These are phyloP conservation scores for Zasmidium citrigriseum DNA, from an alignment of 2,329 filamentous ascomycete genomes.

Conservation along the genomic window DNA sequence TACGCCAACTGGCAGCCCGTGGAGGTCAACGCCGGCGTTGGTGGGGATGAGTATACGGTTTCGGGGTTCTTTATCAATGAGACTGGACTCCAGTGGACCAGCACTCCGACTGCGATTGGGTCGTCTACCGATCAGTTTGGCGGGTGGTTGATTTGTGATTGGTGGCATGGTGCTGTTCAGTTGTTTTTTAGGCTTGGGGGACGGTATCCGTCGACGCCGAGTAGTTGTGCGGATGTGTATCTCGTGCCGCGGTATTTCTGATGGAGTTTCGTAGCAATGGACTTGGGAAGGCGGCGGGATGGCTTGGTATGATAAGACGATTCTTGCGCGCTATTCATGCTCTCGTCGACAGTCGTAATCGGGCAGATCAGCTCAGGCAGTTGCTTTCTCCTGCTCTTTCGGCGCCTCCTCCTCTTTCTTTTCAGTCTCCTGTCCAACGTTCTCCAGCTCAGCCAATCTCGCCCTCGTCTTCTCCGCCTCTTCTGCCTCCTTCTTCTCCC, in stretches of 20 bases:
- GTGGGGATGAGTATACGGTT: constrained; percentile 10
- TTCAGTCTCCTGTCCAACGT: constrained; percentile 2
- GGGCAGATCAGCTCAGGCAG: no score
- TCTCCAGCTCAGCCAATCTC: constrained; percentile 36
- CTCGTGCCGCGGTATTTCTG: constrained; percentile 32
- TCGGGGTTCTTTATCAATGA: constrained; percentile 29
- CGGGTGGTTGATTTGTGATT: constrained; percentile 36
- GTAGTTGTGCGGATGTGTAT: constrained; percentile 34
- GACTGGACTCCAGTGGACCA: constrained; percentile 36
- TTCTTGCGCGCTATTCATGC: no score
- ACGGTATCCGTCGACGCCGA: constrained; percentile 26
- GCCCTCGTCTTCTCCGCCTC: constrained; percentile 45
- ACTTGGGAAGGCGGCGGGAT: not conserved
- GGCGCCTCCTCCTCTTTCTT: not conserved
- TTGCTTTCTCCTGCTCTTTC: not conserved
- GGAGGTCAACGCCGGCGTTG: constrained; percentile 30
- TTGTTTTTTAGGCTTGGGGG: constrained; percentile 33
- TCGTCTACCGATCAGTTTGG: constrained; percentile 24
- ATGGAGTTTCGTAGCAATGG: not conserved
- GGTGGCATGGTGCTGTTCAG: constrained; percentile 37
- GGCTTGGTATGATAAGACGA: not conserved
- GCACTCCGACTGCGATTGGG: constrained; percentile 10
- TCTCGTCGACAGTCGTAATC: no score
- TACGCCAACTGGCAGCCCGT: constrained; percentile 37
- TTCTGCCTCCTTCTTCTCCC: constrained; percentile 57